These are phyloP conservation scores for Aulographum hederae DNA, from an alignment of 2,329 filamentous ascomycete genomes.

Conservation along the genomic window DNA sequence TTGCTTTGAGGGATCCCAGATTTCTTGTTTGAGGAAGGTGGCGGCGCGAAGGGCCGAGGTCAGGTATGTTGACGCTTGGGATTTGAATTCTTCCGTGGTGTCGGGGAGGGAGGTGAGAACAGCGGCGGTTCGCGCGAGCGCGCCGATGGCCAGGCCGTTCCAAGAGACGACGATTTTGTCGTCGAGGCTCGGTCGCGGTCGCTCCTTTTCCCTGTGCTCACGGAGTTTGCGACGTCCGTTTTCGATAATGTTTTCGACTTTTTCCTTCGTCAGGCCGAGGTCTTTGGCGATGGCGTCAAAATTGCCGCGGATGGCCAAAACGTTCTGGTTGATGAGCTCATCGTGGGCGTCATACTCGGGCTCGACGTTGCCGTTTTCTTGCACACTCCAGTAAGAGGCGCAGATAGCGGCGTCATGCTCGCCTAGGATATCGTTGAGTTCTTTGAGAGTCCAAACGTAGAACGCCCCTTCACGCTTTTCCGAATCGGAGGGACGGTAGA, in stretches of 20 bases:
- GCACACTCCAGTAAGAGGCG: slow-evolving; percentile 70
- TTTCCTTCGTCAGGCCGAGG: slow-evolving; percentile 51
- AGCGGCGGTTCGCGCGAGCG: slow-evolving; percentile 57
- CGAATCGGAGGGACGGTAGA: slow-evolving; percentile 51
- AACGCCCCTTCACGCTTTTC: slow-evolving; percentile 85
- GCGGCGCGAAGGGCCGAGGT: slow-evolving; percentile 54
- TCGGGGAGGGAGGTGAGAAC: slow-evolving; percentile 30
- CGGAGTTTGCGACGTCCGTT: slow-evolving; percentile 50
- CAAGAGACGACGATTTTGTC: slow-evolving; percentile 75
- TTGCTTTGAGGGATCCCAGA: slow-evolving; percentile 48
- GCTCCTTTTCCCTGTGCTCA: slow-evolving; percentile 52
- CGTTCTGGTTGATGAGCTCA: slow-evolving; percentile 88
- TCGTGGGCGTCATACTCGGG: slow-evolving; percentile 74
- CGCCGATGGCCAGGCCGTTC: slow-evolving; percentile 77
- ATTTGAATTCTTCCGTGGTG: slow-evolving; percentile 41
- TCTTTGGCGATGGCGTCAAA: slow-evolving; percentile 53
- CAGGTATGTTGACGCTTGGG: too few relatives aligned
- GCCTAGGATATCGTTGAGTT: slow-evolving; percentile 62
- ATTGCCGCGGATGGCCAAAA: slow-evolving; percentile 53
- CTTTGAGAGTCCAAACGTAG: slow-evolving; percentile 82
- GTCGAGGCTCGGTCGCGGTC: slow-evolving; percentile 62
- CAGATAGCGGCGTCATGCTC: slow-evolving; percentile 48
- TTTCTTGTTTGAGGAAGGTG: slow-evolving; percentile 49
- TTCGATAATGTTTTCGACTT: slow-evolving; percentile 49
- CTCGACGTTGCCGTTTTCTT: slow-evolving; percentile 69